Evolutionary conservation across 2,329 filamentous ascomycete species (phyloP).

Genomic region (Pyricularia grisea): DNA sequence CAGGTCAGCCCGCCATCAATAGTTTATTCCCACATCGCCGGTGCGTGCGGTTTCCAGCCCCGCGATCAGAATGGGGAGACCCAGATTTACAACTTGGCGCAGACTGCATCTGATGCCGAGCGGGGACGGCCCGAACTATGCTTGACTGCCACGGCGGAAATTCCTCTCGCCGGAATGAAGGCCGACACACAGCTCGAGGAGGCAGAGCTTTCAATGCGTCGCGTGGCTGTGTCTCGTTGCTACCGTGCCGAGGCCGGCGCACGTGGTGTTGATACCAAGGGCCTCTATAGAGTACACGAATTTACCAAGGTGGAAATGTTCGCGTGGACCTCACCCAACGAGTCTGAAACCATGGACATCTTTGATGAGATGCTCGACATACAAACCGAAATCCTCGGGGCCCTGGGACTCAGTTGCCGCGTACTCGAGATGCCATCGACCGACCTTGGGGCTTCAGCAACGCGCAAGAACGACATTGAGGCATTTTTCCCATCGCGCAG

Average conservation of each 20-base stretch:
- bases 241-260: slow-evolving; percentile 93
- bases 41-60: slow-evolving; percentile 89
- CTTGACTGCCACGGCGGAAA: slow-evolving; percentile 86
- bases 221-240: slow-evolving; percentile 81
- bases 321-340: slow-evolving; percentile 67
- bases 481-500: slow-evolving; percentile 80
- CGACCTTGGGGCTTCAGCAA: slow-evolving; percentile 83
- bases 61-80: slow-evolving; percentile 85
- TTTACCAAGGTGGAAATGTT: slow-evolving; percentile 99
- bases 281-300: slow-evolving; percentile 92
- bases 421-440: slow-evolving; percentile 85
- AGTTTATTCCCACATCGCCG: slow-evolving; percentile 84
- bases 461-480: slow-evolving; percentile 86
- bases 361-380: slow-evolving; percentile 83
- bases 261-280: slow-evolving; percentile 82
- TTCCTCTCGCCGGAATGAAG: slow-evolving; percentile 85
- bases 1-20: slow-evolving; percentile 78
- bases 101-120: slow-evolving; percentile 48
- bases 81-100: slow-evolving; percentile 77
- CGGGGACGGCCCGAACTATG: slow-evolving; percentile 59
- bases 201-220: slow-evolving; percentile 56
- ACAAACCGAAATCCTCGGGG: slow-evolving; percentile 72
- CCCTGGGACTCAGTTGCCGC: slow-evolving; percentile 74
- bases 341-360: slow-evolving; percentile 38
- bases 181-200: slow-evolving; percentile 61